phyloP scores from a whole-genome alignment of 768 basidiomycete species.

The Solioccasus polychromus region DNA sequence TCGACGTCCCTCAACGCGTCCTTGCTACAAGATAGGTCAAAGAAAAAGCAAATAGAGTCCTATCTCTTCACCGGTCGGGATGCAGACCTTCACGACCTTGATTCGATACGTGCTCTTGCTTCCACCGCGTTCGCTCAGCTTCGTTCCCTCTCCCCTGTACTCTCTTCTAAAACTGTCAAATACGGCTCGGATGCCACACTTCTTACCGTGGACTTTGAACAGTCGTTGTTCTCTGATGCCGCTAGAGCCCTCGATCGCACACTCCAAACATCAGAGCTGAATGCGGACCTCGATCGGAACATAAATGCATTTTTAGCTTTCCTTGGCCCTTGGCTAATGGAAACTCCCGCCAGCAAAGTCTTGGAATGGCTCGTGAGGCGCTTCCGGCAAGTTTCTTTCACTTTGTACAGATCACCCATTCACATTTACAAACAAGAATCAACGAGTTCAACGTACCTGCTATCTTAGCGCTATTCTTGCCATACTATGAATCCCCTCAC shows the following conservation, averaged over 20 bases:
- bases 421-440: conserved; percentile 49
- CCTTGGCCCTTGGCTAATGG: conserved; percentile 79
- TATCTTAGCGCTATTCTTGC: conserved; percentile 79
- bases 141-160: conserved; percentile 51
- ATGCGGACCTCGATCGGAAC: conserved; percentile 56
- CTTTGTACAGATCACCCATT: background rate
- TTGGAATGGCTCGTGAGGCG: conserved; percentile 94
- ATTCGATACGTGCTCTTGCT: conserved; percentile 79
- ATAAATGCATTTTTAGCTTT: conserved; percentile 63
- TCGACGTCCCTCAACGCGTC: conserved; percentile 76
- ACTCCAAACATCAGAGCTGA: conserved; percentile 60
- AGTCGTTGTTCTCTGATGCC: conserved; percentile 73
- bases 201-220: conserved; percentile 50
- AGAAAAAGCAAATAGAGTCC: conserved; percentile 64
- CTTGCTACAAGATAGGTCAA: conserved; percentile 62
- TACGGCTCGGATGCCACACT: conserved; percentile 16
- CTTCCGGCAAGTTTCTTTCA: conserved; percentile 64
- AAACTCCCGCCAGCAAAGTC: conserved; percentile 76
- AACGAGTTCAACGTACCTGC: conserved; percentile 89
- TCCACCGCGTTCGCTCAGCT: conserved; percentile 77
- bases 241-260: conserved; percentile 79
- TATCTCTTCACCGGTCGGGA: conserved; percentile 86
- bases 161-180: conserved; percentile 30
- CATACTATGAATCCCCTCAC: conserved; percentile 93
- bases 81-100: conserved; percentile 83